Evolutionary conservation across 495 filamentous ascomycete species (phyloP), one percentile per base, ranked within the genome.

Genomic region (Penicillium verhagenii): DNA sequence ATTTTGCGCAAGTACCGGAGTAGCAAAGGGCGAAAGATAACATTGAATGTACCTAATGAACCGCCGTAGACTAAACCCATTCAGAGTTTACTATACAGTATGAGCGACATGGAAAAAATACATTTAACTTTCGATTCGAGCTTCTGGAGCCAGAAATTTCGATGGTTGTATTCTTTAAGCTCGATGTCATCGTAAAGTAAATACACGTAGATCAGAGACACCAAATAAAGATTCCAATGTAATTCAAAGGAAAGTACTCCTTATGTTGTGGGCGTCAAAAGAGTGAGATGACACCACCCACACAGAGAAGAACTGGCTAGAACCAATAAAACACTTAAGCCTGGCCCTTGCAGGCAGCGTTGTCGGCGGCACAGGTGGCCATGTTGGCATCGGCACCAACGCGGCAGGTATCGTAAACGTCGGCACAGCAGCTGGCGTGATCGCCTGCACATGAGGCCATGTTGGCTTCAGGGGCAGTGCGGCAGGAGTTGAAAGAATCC

Each of bases 261-360:
- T n/a, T n/a, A n/a, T n/a, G 14, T 35, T 35, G 33, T 14, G 16
- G 13, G 33, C 6, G 14, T n/a, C 13, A 14, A 35, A 14, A 14
- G 33, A 35, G 0, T 35, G 14, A 14, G 16, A 35, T 5, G 13
- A 14, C 33, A 35, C 14, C 33, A 35, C 6, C 13, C 33, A 35
- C 28, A 31, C 6, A 31, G 28, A 8, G 28, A 31, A 31, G 28
- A 10, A 11, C 28, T 10, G 13, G 28, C 28, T 31, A 31, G 13
- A 31, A 11, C 33, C 10, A 35, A 16, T 35, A 13, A 2, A 16
- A 13, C 33, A 35, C 13, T 35, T 16, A 35, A 35, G 33, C 20
- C 53, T 56, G 46, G 39, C 39, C 47, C 25, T 50, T 46, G 47
- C 53, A 56, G 29, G 53, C 53, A 46, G 53, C 53, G 23, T 56